A percentile compares a stretch with the other conserved stretches of the same genome.
Conservation (phyloP, 2,329 filamentous ascomycete genomes). For the Acephala macrosclerotiorum region DNA sequence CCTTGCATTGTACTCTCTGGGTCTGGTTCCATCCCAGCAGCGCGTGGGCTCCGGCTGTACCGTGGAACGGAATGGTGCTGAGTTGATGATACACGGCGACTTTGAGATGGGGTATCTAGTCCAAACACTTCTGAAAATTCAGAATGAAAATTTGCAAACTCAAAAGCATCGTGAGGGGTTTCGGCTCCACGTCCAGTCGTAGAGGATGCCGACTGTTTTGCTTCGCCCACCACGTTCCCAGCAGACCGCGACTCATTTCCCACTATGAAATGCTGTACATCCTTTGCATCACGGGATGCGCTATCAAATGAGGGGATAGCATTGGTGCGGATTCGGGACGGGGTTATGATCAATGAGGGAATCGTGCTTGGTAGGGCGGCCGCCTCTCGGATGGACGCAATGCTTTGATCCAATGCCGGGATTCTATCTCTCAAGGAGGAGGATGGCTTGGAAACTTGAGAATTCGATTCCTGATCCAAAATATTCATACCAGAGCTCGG, state of each 20-base stretch:
- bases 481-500: constrained; percentile 10
- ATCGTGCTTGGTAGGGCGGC: constrained; percentile 11
- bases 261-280: neutral
- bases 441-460: constrained; percentile 10
- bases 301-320: neutral
- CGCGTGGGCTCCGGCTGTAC: constrained; percentile 14
- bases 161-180: constrained; percentile 12
- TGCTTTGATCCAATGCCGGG: constrained; percentile 16
- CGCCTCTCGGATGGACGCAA: constrained; percentile 10
- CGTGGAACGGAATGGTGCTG: neutral
- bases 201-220: neutral
- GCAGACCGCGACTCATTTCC: constrained; percentile 2
- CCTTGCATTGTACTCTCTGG: constrained; percentile 15
- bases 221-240: neutral
- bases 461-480: neutral
- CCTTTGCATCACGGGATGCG: too few species aligned
- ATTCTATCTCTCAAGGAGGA: constrained; percentile 23
- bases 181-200: neutral
- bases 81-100: neutral
- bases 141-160: constrained; percentile 16
- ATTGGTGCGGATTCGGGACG: constrained; percentile 2
- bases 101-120: constrained; percentile 12
- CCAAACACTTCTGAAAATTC: constrained; percentile 10
- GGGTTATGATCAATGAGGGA: constrained; percentile 15
- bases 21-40: constrained; percentile 13